A percentile compares a stretch with the other conserved stretches of the same genome.
Evolutionary conservation across 116 monocot genomes (phyloP).

Genomic region (Papilionanthe hybrid): DNA sequence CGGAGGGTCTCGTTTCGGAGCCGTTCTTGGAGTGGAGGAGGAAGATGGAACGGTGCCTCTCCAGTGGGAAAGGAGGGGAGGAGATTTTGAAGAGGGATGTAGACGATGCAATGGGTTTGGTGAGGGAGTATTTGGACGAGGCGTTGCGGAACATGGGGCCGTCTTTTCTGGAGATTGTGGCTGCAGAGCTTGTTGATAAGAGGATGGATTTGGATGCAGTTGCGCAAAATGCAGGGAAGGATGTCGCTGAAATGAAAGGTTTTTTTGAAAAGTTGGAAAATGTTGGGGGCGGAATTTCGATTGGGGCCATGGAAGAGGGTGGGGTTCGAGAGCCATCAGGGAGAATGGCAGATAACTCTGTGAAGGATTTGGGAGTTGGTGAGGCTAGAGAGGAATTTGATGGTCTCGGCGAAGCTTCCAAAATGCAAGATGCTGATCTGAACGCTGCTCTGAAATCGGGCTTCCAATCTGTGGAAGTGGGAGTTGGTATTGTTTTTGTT

Average conservation of each 20-base stretch:
- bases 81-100: slow-evolving; percentile 13
- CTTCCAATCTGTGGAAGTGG: background rate
- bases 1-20: slow-evolving; percentile 22
- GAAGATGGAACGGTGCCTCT: slow-evolving; percentile 37
- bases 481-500: background rate
- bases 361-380: background rate
- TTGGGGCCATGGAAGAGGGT: background rate
- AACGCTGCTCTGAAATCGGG: background rate
- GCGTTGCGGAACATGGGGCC: slow-evolving; percentile 33
- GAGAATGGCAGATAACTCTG: background rate
- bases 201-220: background rate
- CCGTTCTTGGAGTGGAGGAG: slow-evolving; percentile 19
- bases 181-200: background rate
- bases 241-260: background rate
- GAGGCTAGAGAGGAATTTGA: background rate
- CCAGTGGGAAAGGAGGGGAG: slow-evolving; percentile 8
- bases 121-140: slow-evolving; percentile 31
- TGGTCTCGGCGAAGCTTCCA: background rate
- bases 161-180: slow-evolving; percentile 31
- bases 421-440: background rate
- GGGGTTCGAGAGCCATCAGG: background rate
- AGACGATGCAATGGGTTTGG: slow-evolving; percentile 11
- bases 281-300: background rate
- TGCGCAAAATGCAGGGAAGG: background rate
- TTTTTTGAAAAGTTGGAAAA: background rate